Evolutionary conservation across 1,284 basidiomycete species (phyloP), one percentile per base, ranked within the genome.

Genomic region (Cutaneotrichosporon arboriforme): DNA sequence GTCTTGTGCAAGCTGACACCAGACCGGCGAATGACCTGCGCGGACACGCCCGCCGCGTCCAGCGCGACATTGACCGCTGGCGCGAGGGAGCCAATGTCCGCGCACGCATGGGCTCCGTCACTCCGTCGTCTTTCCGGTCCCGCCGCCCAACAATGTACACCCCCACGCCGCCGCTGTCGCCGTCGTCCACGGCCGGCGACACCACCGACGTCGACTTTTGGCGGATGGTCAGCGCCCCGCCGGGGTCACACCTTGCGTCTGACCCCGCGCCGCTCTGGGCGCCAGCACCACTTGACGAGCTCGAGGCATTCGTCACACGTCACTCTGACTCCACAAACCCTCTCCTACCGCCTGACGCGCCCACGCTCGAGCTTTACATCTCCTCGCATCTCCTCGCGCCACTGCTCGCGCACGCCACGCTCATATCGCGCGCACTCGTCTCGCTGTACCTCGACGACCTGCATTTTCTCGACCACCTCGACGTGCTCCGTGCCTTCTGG

Each of bases 371-470:
- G 15, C 58, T 71, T 1, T 70, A 66, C 55, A 64, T 73, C 51
- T 58, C 63, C 0, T 44, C 45, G 1, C 57, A 65, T 38, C 55
- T 75, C n/a, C 66, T 73, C 14, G 58, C 63, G 1, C 63, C 72
- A 1, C 59, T 73, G 0, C 49, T 71, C 1, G 51, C 61, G 0
- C 68, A 73, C 42, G 60, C 64, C 0, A 59, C 52, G 3, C 57
- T 73, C 35, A 61, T 72, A 33, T 69, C 72, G 0, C 65, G 61
- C 8, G 61, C 67, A 1, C 66, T 75, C 4, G 64, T 73, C 14
- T 67, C 67, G 18, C 57, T 69, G 12, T 73, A 69, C 47, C 60
- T 75, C 34, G 64, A 69, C 42, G 68, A 72, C 46, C 61, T 73
- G 18, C 42, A 58, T 13, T 63, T 72, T 42, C 57, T 72, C 14